Evolutionary conservation across 352 stramenopile genomes (phyloP).

Genomic region (Globisporangium middletonii): DNA sequence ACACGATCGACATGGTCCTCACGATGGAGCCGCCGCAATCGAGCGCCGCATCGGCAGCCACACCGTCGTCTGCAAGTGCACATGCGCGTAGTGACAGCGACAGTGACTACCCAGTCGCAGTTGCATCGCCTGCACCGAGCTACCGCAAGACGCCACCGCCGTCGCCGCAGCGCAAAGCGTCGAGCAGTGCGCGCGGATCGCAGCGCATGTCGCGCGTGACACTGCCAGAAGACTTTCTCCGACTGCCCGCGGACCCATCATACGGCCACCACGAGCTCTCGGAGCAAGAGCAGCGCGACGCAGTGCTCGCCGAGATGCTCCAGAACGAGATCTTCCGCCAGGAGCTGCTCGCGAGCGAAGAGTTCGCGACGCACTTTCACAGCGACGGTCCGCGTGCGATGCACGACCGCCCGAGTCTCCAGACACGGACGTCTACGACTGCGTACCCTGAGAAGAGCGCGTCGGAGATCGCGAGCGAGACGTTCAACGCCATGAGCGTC

Average conservation of each 20-base stretch:
- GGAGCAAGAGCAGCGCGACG: constrained; percentile 68
- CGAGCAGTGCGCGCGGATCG: background rate
- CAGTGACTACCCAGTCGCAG: constrained; percentile 3
- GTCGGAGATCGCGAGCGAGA: constrained; percentile 65
- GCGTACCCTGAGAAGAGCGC: constrained; percentile 57
- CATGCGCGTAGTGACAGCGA: background rate
- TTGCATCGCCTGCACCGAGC: constrained; percentile 3
- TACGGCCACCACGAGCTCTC: constrained; percentile 22
- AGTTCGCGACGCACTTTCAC: constrained; percentile 72
- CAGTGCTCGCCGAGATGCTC: constrained; percentile 68
- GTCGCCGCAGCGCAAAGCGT: constrained; percentile 5
- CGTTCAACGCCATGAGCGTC: constrained; percentile 56
- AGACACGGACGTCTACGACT: constrained; percentile 1
- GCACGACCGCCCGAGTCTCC: background rate
- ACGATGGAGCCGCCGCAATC: constrained; percentile 45
- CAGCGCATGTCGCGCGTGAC: constrained; percentile 20
- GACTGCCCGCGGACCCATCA: constrained; percentile 30
- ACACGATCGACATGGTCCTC: constrained; percentile 68
- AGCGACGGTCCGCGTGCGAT: constrained; percentile 13
- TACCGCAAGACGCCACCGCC: constrained; percentile 7
- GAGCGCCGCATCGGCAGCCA: background rate
- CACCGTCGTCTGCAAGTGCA: background rate
- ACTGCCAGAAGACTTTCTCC: constrained; percentile 70
- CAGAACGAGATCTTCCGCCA: constrained; percentile 83
- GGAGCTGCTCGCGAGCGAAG: constrained; percentile 58